Base-by-base conservation (phyloP, 2,329 filamentous ascomycete species). In the Cladosporium sp. region DNA sequence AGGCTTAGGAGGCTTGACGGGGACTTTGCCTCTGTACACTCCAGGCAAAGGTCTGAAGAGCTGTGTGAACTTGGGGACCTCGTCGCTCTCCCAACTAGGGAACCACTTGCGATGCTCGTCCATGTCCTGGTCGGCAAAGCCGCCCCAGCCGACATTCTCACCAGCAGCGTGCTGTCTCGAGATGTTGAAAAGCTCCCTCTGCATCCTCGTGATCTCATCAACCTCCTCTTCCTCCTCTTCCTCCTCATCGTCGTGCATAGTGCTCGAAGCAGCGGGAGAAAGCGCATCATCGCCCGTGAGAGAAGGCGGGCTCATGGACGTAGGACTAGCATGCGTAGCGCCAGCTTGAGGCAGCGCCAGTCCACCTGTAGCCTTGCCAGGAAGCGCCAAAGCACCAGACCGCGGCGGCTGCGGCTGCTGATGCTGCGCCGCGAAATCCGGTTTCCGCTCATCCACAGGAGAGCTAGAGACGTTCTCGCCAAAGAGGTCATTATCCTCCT, bases 21-120 rank as follows among this genome's bases (percentile, higher is more conserved):
- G 89, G 34, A 83, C 82, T 69, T 96, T 93, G 51, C 86, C 85
- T 55, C 87, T 79, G 69, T 88, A 92, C 49, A 83, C 78, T 1
- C 89, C 86, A 59, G 84, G 84, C 67, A 91, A 90, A 5, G 86
- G 84, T 2, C 89, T 89, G 30, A 99, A 82, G 5, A 97, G 75
- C 54, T 90, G 84, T 61, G 88, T 86, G 73, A 91, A 96, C 37
- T 84, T 82, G 22, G 93, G 82, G 15, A 87, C 80, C 32, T 83
- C 80, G 32, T 89, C 83, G 44, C 83, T 83, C 57, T 89, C 82
- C 50, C 50, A 52, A 19, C 40, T 47, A n/a, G 50, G 50, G 15
- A 52, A 52, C 50, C 42, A 41, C 29, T 29, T 43, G 17, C 47
- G 39, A 20, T 43, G 41, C 30, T 50, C 41, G 12, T 37, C 47